phyloP scores from a whole-genome alignment of 2,329 filamentous ascomycete genomes.

The Periglandula ipomoeae region DNA sequence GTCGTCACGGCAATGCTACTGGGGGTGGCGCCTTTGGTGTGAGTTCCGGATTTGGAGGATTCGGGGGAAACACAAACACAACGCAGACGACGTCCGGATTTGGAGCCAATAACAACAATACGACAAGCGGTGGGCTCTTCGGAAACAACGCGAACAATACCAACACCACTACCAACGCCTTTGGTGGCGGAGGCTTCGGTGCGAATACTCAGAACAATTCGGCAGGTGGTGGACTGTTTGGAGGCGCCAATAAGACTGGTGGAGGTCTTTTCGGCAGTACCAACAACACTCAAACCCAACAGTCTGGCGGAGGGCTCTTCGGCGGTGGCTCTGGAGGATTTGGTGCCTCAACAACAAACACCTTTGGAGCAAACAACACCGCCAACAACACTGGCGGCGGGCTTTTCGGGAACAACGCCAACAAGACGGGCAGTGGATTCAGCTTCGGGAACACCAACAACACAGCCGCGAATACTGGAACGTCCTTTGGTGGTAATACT shows the following conservation, averaged over 20 bases:
- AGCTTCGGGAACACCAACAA: conserved; percentile 33
- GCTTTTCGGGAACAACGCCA: conserved; percentile 33
- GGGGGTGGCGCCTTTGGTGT: conserved; percentile 80
- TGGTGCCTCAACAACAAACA: conserved; percentile 22
- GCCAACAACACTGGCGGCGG: conserved; percentile 22
- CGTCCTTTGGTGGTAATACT: conserved; percentile 17
- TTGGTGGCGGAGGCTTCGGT: conserved; percentile 34
- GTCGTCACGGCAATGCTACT: conserved; percentile 72
- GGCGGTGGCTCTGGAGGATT: conserved; percentile 25
- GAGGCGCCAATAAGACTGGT: conserved; percentile 16
- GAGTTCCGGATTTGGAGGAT: conserved; percentile 41
- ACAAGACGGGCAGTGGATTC: conserved; percentile 27
- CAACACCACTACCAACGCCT: conserved; percentile 18
- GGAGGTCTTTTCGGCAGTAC: conserved; percentile 17
- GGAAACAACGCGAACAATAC: conserved; percentile 23
- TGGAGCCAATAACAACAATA: conserved; percentile 29
- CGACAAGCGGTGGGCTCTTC: conserved; percentile 28
- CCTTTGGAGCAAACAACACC: conserved; percentile 22
- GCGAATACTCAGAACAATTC: conserved; percentile 15
- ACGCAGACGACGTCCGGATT: conserved; percentile 32
- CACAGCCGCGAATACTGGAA: conserved; percentile 11
- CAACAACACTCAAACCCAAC: conserved; percentile 14
- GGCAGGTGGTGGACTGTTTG: conserved; percentile 31
- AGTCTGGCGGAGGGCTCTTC: conserved; percentile 17
- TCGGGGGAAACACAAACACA: conserved; percentile 29